Evolutionary conservation across 2,329 filamentous ascomycete genomes (phyloP), one percentile per base, ranked within the genome.

Genomic region (Macrophomina pseudophaseolina): DNA sequence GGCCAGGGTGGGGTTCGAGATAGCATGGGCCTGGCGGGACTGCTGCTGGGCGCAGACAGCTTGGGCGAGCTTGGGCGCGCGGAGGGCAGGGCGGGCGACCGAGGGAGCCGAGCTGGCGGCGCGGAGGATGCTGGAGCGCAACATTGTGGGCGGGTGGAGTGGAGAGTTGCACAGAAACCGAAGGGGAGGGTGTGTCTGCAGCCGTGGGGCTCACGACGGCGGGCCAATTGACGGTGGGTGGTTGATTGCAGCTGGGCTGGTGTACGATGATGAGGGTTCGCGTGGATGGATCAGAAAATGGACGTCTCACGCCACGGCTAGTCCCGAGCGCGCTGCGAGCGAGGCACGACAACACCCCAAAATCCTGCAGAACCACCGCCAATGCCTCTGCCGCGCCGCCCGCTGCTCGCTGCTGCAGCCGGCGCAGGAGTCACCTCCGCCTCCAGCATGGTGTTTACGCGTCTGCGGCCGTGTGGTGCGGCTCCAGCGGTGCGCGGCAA

Each of bases 1-100:
- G 82, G 93, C 92, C 77, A 99, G 88, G 68, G 93, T 97, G 74
- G 96, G 95, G 86, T 97, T 98, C 78, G 94, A 96, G 83, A 99
- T 96, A 80, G 94, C 94, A 81, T 97, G 93, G 74, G 91, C 91
- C 74, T 91, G 88, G 75, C 86, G 84, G 70, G 80, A 80, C 77
- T 85, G 83, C 78, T 86, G 82, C 67, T 78, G 75, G 44, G 51
- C 63, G 58, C 44, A 49, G 30, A 62, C 42, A 62, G 58, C 58
- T 62, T 62, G 58, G 52, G 63, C 52, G 63, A 56, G 51, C 38
- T 56, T 56, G 69, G 74, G 71, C 62, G 67, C 64, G 65, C 70
- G 70, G 67, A 74, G 64, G 67, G 74, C 72, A 71, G 72, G 74
- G 71, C 76, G 76, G 44, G 63, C 63, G 51, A 58, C 63, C 64